Percentiles rank a stretch among this genome's conserved stretches.
These are phyloP conservation scores for Rhizopogon sp. DNA, from an alignment of 768 basidiomycete genomes.

Conservation along the genomic window DNA sequence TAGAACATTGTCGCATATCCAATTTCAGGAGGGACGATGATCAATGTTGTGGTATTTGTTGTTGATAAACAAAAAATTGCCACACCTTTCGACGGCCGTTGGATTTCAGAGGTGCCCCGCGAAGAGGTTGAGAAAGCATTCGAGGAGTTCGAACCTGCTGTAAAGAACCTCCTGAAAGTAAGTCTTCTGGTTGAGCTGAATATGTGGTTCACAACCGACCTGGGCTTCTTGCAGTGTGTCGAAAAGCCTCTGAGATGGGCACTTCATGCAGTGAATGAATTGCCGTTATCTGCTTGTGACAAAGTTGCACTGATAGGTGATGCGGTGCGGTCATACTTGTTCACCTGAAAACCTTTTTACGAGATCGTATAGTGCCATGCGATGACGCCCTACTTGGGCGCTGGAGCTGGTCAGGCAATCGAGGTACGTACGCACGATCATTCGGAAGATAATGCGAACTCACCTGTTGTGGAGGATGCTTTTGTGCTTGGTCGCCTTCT, in stretches of 20 bases:
- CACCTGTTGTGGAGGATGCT: conserved; percentile 11
- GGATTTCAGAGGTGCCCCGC: conserved; percentile 16
- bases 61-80: conserved; percentile 22
- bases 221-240: conserved; percentile 20
- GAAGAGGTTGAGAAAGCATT: conserved; percentile 25
- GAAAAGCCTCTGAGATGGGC: conserved; percentile 33
- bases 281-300: conserved; percentile 31
- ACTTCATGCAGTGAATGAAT: conserved; percentile 31
- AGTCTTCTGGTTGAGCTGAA: neutral
- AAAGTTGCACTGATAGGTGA: conserved; percentile 42
- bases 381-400: conserved; percentile 19
- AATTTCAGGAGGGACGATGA: conserved; percentile 24
- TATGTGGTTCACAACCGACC: too few relatives aligned
- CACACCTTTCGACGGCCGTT: conserved; percentile 21
- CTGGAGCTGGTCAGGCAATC: conserved; percentile 24
- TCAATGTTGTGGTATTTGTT: conserved; percentile 30
- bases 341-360: neutral
- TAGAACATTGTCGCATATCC: conserved; percentile 37
- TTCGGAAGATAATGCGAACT: neutral
- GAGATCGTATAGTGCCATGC: conserved; percentile 13
- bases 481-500: conserved; percentile 19
- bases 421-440: conserved; percentile 13
- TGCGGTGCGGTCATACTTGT: conserved; percentile 23
- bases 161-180: conserved; percentile 21
- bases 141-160: conserved; percentile 30